Conservation (phyloP, 2,329 filamentous ascomycete species). For the Beauveria pseudobassiana region DNA sequence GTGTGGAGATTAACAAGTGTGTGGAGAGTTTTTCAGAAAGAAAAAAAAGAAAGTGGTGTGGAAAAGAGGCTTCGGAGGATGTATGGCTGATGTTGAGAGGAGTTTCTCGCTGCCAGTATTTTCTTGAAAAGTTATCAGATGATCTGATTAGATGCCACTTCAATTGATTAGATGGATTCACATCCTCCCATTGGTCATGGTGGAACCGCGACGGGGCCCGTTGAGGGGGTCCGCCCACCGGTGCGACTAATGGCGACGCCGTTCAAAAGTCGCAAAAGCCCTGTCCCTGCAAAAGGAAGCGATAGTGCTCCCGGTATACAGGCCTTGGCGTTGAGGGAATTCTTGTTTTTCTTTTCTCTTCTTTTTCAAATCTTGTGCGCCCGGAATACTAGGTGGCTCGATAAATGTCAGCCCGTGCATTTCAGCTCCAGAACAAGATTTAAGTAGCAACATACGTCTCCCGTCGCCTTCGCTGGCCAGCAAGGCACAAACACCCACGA, state of each 20-base stretch:
- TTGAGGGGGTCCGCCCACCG: neutral
- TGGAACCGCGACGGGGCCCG: neutral
- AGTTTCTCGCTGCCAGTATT: no score
- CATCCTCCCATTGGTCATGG: slow-evolving; percentile 1
- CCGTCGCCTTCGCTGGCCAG: neutral
- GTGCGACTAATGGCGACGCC: neutral
- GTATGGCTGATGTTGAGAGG: no score
- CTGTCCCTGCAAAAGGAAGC: neutral
- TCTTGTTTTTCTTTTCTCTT: neutral
- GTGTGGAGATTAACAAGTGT: neutral
- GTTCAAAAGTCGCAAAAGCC: neutral
- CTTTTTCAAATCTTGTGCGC: neutral
- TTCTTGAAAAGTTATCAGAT: slow-evolving; percentile 16
- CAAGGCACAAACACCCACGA: no score
- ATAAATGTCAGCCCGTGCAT: neutral
- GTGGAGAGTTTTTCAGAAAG: neutral
- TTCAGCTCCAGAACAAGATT: neutral
- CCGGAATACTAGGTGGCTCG: neutral
- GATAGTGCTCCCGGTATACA: neutral
- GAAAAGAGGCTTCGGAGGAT: neutral
- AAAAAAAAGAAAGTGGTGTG: neutral
- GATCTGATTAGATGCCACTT: slow-evolving; percentile 18
- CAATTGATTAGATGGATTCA: slow-evolving; percentile 14
- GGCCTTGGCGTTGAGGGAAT: neutral
- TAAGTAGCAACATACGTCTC: neutral